Percentiles rank a stretch among this genome's conserved stretches.
Evolutionary conservation across 306 rosid species (phyloP).

Genomic region (Cicer judaicum): DNA sequence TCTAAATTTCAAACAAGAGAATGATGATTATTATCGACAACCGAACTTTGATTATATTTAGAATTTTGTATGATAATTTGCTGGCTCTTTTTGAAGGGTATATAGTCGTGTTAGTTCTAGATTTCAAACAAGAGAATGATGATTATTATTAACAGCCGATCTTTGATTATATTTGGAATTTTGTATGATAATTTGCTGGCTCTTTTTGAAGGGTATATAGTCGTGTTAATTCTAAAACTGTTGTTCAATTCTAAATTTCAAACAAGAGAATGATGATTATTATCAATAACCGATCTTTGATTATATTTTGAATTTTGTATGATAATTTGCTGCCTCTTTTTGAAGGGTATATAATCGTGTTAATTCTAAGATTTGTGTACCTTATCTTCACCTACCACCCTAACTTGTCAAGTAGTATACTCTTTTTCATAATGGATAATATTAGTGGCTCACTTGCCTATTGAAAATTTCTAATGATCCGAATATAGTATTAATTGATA

Average conservation of each 20-base stretch:
- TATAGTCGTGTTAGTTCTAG: background rate
- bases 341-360: conserved; percentile 2
- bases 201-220: background rate
- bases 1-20: conserved; percentile 12
- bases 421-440: conserved; percentile 13
- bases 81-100: background rate
- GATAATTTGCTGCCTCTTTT: background rate
- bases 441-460: conserved; percentile 1
- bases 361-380: background rate
- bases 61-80: background rate
- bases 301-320: conserved; percentile 18
- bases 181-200: background rate
- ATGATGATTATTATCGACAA: conserved; percentile 5
- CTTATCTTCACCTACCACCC: background rate
- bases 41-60: conserved; percentile 9
- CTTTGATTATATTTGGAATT: conserved; percentile 16
- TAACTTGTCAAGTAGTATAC: background rate
- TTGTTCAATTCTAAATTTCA: background rate
- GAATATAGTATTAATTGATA: background rate
- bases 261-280: conserved; percentile 17
- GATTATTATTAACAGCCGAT: background rate
- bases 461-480: background rate
- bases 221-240: background rate
- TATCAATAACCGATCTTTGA: conserved; percentile 3
- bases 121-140: conserved; percentile 18